phyloP scores from a whole-genome alignment of 129 eudicot species.

The Artemisia annua region DNA sequence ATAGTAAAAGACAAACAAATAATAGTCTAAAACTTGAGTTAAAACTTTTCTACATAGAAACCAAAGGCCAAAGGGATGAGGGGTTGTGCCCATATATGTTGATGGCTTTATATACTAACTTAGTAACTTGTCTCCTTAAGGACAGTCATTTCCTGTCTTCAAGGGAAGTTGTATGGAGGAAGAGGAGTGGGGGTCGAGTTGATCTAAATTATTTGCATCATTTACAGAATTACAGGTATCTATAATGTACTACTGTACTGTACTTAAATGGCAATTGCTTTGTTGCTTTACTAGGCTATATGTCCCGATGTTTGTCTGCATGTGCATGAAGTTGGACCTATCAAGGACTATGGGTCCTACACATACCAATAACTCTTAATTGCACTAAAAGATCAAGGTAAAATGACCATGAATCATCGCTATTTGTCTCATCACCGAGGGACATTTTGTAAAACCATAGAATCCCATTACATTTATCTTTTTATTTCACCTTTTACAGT shows the following conservation, averaged over 20 bases:
- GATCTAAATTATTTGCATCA: slow-evolving; percentile 26
- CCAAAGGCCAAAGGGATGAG: slow-evolving; percentile 12
- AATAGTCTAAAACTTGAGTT: slow-evolving; percentile 1
- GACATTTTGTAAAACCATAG: slow-evolving; percentile 21
- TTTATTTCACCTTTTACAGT: background rate
- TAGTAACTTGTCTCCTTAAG: slow-evolving; percentile 19
- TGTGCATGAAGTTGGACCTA: slow-evolving; percentile 43
- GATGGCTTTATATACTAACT: too few species aligned
- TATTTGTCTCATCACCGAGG: too few species aligned
- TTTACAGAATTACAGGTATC: slow-evolving; percentile 34
- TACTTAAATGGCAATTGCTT: slow-evolving; percentile 22
- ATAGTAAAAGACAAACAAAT: too few species aligned
- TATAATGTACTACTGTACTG: slow-evolving; percentile 22
- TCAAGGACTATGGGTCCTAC: slow-evolving; percentile 41
- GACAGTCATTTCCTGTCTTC: slow-evolving; percentile 29
- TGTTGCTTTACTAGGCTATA: slow-evolving; percentile 25
- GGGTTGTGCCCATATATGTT: slow-evolving; percentile 22
- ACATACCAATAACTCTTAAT: slow-evolving; percentile 20
- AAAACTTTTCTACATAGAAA: slow-evolving; percentile 5
- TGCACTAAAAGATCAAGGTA: slow-evolving; percentile 37
- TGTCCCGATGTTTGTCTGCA: slow-evolving; percentile 46
- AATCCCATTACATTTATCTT: background rate
- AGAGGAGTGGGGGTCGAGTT: background rate
- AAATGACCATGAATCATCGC: slow-evolving; percentile 8
- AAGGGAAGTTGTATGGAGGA: background rate